Evolutionary conservation across 371 early-diverging fungal species (phyloP).

Genomic region (Mortierella sp.): DNA sequence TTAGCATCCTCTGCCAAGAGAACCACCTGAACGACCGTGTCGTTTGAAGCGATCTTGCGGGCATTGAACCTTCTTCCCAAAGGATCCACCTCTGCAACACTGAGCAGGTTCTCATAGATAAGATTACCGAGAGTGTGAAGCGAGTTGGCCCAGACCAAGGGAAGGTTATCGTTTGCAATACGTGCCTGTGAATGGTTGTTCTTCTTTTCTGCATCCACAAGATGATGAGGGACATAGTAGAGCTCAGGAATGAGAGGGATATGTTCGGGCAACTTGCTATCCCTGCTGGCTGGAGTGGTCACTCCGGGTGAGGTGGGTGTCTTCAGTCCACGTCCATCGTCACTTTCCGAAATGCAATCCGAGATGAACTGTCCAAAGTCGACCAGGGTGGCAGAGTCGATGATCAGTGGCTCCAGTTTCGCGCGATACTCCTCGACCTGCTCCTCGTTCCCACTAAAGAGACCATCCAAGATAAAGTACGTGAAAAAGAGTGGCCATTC

Average conservation of each 20-base stretch:
- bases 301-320: conserved; percentile 49
- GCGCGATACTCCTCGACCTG: conserved; percentile 79
- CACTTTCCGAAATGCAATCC: conserved; percentile 51
- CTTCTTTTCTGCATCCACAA: conserved; percentile 79
- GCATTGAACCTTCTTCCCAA: conserved; percentile 77
- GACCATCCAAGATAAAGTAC: conserved; percentile 87
- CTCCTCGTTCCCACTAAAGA: conserved; percentile 73
- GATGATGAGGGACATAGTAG: conserved; percentile 81
- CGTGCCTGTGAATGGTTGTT: conserved; percentile 83
- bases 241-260: conserved; percentile 81
- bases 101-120: conserved; percentile 81
- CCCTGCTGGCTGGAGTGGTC: conserved; percentile 32
- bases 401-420: conserved; percentile 74
- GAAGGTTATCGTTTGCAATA: conserved; percentile 87
- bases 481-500: conserved; percentile 96
- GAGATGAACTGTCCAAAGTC: conserved; percentile 53
- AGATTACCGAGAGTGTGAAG: conserved; percentile 83
- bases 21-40: conserved; percentile 83
- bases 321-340: conserved; percentile 39
- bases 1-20: conserved; percentile 80
- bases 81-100: conserved; percentile 89
- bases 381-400: conserved; percentile 71
- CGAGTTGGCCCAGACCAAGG: conserved; percentile 92
- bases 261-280: conserved; percentile 50
- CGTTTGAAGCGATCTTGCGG: conserved; percentile 55